Percentiles rank a stretch among this genome's conserved stretches.
These are phyloP conservation scores for Penicillium sp. DNA, from an alignment of 2,329 filamentous ascomycete genomes.

Conservation along the genomic window DNA sequence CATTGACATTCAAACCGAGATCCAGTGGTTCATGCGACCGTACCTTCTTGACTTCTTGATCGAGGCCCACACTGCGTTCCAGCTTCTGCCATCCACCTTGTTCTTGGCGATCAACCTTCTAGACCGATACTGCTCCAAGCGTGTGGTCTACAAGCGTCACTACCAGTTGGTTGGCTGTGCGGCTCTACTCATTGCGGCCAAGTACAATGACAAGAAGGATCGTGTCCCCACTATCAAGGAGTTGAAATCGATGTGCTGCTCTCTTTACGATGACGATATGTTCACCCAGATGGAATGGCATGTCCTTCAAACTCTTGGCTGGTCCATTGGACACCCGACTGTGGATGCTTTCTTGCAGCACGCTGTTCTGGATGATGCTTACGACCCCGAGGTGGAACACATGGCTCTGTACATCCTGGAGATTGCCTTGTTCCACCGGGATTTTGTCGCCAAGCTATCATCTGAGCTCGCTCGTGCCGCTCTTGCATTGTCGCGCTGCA, in stretches of 20 bases:
- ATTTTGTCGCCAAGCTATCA: constrained; percentile 89
- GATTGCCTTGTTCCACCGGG: constrained; percentile 92
- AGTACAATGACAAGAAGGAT: constrained; percentile 98
- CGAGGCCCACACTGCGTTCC: constrained; percentile 93
- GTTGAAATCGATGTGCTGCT: constrained; percentile 98
- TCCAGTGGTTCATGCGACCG: constrained; percentile 99
- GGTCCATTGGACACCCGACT: constrained; percentile 93
- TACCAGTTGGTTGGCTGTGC: constrained; percentile 98
- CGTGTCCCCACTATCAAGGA: constrained; percentile 96
- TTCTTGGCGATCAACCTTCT: constrained; percentile 96
- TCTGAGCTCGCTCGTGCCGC: constrained; percentile 88
- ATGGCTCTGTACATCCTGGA: constrained; percentile 94
- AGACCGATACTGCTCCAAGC: constrained; percentile 94
- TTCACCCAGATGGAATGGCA: constrained; percentile 99
- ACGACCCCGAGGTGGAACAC: constrained; percentile 85
- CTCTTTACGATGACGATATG: constrained; percentile 97
- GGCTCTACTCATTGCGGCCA: constrained; percentile 91
- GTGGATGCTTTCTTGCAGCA: constrained; percentile 91
- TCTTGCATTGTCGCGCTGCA: constrained; percentile 79
- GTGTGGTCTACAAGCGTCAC: constrained; percentile 98
- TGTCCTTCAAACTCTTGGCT: constrained; percentile 93
- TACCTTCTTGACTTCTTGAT: constrained; percentile 98
- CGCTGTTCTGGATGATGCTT: constrained; percentile 70
- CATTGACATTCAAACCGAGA: constrained; percentile 98
- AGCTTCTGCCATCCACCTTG: constrained; percentile 87